Evolutionary conservation across 345 rosid species (phyloP), one percentile per base, ranked within the genome.

Genomic region (Eucalyptus erythrocorys): DNA sequence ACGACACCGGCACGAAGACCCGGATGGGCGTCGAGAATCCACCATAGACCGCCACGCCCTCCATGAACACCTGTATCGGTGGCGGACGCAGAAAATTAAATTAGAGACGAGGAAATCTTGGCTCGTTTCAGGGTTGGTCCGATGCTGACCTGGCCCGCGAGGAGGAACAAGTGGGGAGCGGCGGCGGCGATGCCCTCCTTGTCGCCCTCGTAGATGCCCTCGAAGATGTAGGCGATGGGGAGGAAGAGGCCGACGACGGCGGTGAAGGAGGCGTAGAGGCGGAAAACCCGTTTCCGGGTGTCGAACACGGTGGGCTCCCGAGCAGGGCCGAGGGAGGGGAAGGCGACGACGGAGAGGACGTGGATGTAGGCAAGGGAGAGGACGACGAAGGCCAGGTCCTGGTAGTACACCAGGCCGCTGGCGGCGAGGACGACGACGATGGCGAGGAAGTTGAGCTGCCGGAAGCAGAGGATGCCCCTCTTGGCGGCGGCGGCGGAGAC

Each of bases 21-120:
- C 95, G 90, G 37, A 96, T 89, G 8, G 99, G 99, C 19, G 93
- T 90, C 27, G 99, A 93, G 87, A 98, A 95, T 86, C 92, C 87
- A 42, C 87, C 94, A 0, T 96, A 94, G 85, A 91, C 93, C 12
- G 96, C 94, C 61, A 97, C 88, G 4, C 99, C 99, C 88, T 98
- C 99, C 98, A 96, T 94, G 93, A 95, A 95, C 86, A 95, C 94
- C 92, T 98, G 99, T 88, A 94, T 91, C 4, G 96, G 84, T 6
- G 30, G 30, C 84, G 47, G 47, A 21, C 47, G 47, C 82, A 76
- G 82, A 76, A 22, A 6, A 4, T 76, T 21, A 22, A 40, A 76
- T 76, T 76, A 21, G 22, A 22, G 14, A 76, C 84, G 26, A 51
- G 84, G 47, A 76, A 76, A 40, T 76, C 27, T 21, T 5, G 47